Percentiles rank a stretch among this genome's conserved stretches.
These are phyloP conservation scores for Pythium coloratum DNA, from an alignment of 352 stramenopile species.

Conservation along the genomic window DNA sequence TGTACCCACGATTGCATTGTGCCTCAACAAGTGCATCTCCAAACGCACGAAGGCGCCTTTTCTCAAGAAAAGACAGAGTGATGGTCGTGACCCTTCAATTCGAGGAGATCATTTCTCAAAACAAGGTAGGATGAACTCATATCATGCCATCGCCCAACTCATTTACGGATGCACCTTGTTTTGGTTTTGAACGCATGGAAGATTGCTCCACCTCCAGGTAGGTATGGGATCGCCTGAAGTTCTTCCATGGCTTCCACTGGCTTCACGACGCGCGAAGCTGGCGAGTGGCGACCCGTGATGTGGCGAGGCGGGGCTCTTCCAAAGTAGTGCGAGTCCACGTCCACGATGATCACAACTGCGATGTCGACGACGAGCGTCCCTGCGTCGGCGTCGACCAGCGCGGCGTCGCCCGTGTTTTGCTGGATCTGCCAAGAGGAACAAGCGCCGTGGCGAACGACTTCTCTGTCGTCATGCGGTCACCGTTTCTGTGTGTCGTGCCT, in stretches of 20 bases:
- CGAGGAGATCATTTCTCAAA: background rate
- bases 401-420: background rate
- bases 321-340: no score
- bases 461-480: background rate
- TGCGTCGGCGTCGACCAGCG: no score
- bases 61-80: no score
- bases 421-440: background rate
- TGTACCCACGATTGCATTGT: no score
- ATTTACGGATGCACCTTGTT: background rate
- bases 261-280: background rate
- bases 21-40: no score
- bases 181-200: background rate
- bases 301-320: background rate
- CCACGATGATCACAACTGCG: background rate
- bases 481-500: background rate
- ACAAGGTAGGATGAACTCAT: background rate
- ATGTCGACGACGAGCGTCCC: no score
- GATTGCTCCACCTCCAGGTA: background rate
- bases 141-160: no score
- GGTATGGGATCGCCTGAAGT: background rate
- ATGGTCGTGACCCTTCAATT: no score
- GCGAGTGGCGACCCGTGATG: background rate
- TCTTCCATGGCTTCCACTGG: background rate
- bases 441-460: background rate
- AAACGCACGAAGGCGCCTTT: no score